A percentile compares a stretch with the other conserved stretches of the same genome.
Conservation (phyloP, 2,329 filamentous ascomycete species). For the Bipolaris cookei region DNA sequence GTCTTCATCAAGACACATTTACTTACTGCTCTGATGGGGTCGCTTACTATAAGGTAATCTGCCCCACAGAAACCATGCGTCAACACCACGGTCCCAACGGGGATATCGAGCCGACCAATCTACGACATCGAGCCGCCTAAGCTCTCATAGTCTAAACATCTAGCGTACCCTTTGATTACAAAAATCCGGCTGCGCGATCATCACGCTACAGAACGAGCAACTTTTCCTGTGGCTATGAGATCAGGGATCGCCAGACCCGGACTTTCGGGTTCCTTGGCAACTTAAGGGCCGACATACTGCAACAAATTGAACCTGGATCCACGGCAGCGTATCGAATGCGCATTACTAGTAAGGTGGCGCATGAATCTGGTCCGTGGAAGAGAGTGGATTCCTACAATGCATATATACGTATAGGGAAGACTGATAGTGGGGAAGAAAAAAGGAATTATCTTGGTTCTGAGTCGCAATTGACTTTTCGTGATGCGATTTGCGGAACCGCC, state of each 20-base stretch:
- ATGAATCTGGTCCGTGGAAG: not conserved
- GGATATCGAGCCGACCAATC: not conserved
- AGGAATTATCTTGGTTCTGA: too few species aligned
- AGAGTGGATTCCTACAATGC: not conserved
- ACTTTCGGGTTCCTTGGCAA: conserved; percentile 9
- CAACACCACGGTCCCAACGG: too few species aligned
- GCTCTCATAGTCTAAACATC: not conserved
- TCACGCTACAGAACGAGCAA: not conserved
- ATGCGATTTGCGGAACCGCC: too few species aligned
- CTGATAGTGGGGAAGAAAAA: too few species aligned
- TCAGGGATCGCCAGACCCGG: not conserved
- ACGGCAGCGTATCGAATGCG: not conserved
- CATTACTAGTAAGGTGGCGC: not conserved
- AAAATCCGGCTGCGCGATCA: not conserved
- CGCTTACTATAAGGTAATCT: not conserved
- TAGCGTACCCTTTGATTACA: not conserved
- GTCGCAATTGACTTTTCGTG: too few species aligned
- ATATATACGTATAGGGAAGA: not conserved
- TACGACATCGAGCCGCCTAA: not conserved
- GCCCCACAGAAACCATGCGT: not conserved
- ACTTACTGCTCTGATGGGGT: not conserved
- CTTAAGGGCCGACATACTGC: not conserved
- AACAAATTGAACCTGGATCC: not conserved
- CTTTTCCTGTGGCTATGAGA: not conserved
- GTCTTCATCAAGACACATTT: not conserved